phyloP scores from a whole-genome alignment of 2,329 filamentous ascomycete species.

The Trichoderma gracile region DNA sequence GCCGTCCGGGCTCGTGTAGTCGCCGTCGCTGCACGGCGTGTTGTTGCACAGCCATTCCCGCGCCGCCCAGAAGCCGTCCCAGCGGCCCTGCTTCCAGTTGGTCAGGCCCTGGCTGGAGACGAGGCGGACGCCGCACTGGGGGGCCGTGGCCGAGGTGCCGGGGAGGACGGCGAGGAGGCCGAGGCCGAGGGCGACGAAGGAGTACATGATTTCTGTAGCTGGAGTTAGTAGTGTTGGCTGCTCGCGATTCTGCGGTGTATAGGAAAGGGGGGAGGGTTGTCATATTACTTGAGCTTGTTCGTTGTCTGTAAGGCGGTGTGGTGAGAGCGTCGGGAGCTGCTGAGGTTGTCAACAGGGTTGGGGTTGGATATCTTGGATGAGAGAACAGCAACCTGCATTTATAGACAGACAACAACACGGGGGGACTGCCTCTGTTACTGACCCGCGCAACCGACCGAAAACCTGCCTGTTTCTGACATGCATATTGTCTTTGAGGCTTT shows the following conservation, averaged over 20 bases:
- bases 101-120: background rate
- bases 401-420: too few relatives aligned
- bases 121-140: background rate
- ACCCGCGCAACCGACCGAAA: too few relatives aligned
- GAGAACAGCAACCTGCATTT: too few relatives aligned
- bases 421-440: too few relatives aligned
- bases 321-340: background rate
- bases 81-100: slow-evolving; percentile 4
- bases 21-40: background rate
- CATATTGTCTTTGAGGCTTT: too few relatives aligned
- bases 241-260: background rate
- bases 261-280: too few relatives aligned
- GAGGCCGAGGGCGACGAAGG: background rate
- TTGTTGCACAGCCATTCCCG: slow-evolving; percentile 8
- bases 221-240: background rate
- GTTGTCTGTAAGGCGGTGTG: background rate
- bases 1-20: background rate
- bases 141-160: background rate
- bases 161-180: background rate
- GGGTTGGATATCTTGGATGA: too few relatives aligned
- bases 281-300: too few relatives aligned
- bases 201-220: background rate
- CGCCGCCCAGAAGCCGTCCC: slow-evolving; percentile 8
- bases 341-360: too few relatives aligned
- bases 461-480: too few relatives aligned